Percentiles rank a stretch among this genome's conserved stretches.
Conservation (phyloP, 2,329 filamentous ascomycete species). For the Hymenoscyphus salicellus region DNA sequence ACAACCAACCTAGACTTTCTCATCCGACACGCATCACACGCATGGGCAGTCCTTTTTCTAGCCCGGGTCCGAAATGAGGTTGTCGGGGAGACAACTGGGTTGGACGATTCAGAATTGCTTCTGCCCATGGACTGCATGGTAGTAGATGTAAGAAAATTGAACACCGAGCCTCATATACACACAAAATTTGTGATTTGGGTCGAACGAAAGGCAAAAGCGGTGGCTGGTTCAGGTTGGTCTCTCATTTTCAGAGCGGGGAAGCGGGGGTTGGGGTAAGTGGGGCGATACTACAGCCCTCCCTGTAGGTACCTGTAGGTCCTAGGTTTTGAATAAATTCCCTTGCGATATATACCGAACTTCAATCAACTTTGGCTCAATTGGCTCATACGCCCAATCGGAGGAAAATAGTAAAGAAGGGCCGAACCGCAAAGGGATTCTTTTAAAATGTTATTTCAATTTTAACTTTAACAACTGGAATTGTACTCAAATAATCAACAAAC, state of each 20-base stretch:
- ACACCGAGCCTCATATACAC: background rate
- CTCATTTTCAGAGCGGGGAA: background rate
- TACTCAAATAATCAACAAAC: background rate
- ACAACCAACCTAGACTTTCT: slow-evolving; percentile 19
- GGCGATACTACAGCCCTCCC: background rate
- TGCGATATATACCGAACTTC: too few relatives aligned
- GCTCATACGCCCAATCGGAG: too few relatives aligned
- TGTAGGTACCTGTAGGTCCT: too few relatives aligned
- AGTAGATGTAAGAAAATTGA: background rate
- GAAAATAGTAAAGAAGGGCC: too few relatives aligned
- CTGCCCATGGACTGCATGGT: slow-evolving; percentile 14
- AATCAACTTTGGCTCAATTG: too few relatives aligned
- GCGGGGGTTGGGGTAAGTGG: background rate
- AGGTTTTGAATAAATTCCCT: too few relatives aligned
- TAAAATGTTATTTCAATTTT: background rate
- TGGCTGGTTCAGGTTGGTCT: too few relatives aligned
- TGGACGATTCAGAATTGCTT: slow-evolving; percentile 24
- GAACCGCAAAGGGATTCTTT: too few relatives aligned
- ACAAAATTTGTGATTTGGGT: background rate
- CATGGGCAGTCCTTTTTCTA: slow-evolving; percentile 26
- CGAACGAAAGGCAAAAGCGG: background rate
- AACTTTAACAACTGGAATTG: background rate
- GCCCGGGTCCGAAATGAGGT: slow-evolving; percentile 21
- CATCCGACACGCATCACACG: slow-evolving; percentile 23
- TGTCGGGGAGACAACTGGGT: slow-evolving; percentile 11